Percentiles rank a stretch among this genome's conserved stretches.
These are phyloP conservation scores for Cladochytrium replicatum DNA, from an alignment of 192 early-diverging fungal genomes.

Conservation along the genomic window DNA sequence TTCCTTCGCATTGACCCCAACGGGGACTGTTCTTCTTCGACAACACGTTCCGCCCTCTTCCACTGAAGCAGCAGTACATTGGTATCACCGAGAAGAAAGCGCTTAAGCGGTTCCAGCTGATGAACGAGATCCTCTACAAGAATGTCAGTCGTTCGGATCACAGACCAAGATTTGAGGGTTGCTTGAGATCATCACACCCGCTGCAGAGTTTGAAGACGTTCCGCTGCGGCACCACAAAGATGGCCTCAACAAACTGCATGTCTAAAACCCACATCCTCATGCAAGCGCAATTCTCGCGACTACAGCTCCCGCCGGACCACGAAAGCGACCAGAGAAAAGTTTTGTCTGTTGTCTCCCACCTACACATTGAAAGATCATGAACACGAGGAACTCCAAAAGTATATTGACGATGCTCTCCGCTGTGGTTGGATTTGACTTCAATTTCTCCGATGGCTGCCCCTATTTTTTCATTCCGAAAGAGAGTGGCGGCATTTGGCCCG, in stretches of 20 bases:
- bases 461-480: too few species aligned
- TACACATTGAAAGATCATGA: too few species aligned
- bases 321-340: slow-evolving; percentile 79
- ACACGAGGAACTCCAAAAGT: too few species aligned
- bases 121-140: slow-evolving; percentile 98
- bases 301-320: slow-evolving; percentile 87
- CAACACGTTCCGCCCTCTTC: slow-evolving; percentile 83
- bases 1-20: slow-evolving; percentile 81
- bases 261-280: slow-evolving; percentile 88
- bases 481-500: too few species aligned
- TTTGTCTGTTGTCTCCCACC: too few species aligned
- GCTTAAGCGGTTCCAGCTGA: slow-evolving; percentile 81
- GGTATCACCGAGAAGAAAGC: slow-evolving; percentile 97
- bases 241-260: slow-evolving; percentile 72
- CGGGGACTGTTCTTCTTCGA: slow-evolving; percentile 89
- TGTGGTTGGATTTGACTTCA: too few species aligned
- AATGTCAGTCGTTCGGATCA: slow-evolving; percentile 75
- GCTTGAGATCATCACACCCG: slow-evolving; percentile 86
- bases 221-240: slow-evolving; percentile 94
- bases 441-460: too few species aligned
- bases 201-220: slow-evolving; percentile 85
- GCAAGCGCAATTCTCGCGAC: slow-evolving; percentile 90
- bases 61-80: slow-evolving; percentile 91
- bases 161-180: slow-evolving; percentile 84
- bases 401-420: too few species aligned